Conservation (phyloP, 2,329 filamentous ascomycete genomes). For the Acarospora socialis region DNA sequence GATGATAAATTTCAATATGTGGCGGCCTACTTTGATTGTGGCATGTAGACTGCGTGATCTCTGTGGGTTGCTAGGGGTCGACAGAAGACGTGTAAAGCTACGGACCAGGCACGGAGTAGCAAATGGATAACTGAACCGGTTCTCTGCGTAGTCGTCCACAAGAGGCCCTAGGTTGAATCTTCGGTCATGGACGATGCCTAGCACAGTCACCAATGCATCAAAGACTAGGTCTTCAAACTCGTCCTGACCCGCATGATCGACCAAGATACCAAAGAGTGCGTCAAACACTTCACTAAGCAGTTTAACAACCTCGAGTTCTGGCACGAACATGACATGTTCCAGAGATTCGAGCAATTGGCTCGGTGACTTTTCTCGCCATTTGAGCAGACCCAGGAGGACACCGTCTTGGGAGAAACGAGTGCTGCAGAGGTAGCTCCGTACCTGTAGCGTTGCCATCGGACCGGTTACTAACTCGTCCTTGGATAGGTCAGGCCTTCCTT, state of each 20-base stretch:
- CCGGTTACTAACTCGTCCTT: conserved; percentile 63
- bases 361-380: conserved; percentile 65
- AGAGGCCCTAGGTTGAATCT: conserved; percentile 83
- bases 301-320: conserved; percentile 96
- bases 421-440: conserved; percentile 83
- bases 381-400: conserved; percentile 65
- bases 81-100: conserved; percentile 71
- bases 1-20: conserved; percentile 89
- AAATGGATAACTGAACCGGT: conserved; percentile 82
- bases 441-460: conserved; percentile 60
- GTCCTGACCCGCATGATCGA: conserved; percentile 80
- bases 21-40: conserved; percentile 86
- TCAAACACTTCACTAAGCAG: conserved; percentile 80
- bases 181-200: conserved; percentile 88
- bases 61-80: conserved; percentile 69
- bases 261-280: conserved; percentile 77
- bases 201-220: conserved; percentile 71
- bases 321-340: conserved; percentile 77
- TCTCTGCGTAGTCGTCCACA: conserved; percentile 82
- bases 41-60: conserved; percentile 73
- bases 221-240: conserved; percentile 91
- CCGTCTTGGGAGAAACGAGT: conserved; percentile 90
- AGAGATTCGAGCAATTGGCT: conserved; percentile 61
- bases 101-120: conserved; percentile 77
- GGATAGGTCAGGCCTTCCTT: conserved; percentile 49